Conservation (phyloP, 2,329 filamentous ascomycete species). For the Penicillium sp. region DNA sequence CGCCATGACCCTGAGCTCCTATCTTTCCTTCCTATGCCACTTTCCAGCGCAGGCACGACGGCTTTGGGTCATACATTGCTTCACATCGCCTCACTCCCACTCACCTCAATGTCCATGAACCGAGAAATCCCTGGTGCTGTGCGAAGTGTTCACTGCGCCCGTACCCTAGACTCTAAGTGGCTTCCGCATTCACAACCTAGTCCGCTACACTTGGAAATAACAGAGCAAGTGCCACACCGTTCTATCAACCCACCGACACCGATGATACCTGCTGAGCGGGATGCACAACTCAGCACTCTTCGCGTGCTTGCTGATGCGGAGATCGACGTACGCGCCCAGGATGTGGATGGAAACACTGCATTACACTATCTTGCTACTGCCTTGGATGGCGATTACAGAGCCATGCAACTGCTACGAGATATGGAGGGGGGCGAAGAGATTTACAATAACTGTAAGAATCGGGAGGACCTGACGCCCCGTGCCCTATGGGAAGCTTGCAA, state of each 20-base stretch:
- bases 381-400: slow-evolving; percentile 1
- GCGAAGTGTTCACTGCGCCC: background rate
- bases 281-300: background rate
- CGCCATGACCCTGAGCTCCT: background rate
- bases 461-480: background rate
- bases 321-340: slow-evolving; percentile 8
- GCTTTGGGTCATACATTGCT: background rate
- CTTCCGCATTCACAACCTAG: background rate
- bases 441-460: background rate
- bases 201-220: background rate
- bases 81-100: background rate
- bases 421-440: background rate
- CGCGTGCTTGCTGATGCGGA: slow-evolving; percentile 1
- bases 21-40: background rate
- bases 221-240: background rate
- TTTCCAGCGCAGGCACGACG: background rate
- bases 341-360: slow-evolving; percentile 16
- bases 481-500: background rate
- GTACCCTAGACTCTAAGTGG: background rate
- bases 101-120: background rate
- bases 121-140: background rate
- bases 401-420: background rate
- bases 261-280: background rate
- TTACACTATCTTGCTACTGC: slow-evolving; percentile 15
- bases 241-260: background rate